Percentiles rank a stretch among this genome's conserved stretches.
Evolutionary conservation across 495 filamentous ascomycete species (phyloP).

Genomic region (Tuber calosporum): DNA sequence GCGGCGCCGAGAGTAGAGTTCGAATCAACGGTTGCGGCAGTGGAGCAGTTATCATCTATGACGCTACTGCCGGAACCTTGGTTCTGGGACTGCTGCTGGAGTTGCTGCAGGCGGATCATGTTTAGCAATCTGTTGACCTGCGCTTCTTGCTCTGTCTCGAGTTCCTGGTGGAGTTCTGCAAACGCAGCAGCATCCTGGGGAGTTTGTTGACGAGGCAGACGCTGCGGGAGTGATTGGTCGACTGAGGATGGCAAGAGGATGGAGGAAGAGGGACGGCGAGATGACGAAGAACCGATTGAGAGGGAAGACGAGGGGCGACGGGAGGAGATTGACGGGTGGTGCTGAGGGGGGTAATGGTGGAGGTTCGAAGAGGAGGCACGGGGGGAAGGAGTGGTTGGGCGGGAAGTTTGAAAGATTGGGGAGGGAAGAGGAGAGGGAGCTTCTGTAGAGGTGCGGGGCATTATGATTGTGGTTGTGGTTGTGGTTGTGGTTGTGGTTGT

Average conservation of each 20-base stretch:
- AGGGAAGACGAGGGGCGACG: conserved; percentile 36
- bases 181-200: conserved; percentile 64
- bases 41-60: conserved; percentile 46
- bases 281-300: conserved; percentile 31
- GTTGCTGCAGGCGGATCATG: conserved; percentile 82
- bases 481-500: neutral
- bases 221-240: conserved; percentile 32
- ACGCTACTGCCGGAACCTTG: conserved; percentile 46
- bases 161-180: conserved; percentile 90
- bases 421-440: conserved; percentile 14
- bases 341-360: conserved; percentile 11
- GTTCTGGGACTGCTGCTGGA: conserved; percentile 58
- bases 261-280: conserved; percentile 33
- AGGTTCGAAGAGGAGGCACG: conserved; percentile 26
- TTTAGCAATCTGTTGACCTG: conserved; percentile 89
- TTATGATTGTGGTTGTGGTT: neutral
- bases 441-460: neutral
- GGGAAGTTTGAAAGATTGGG: conserved; percentile 20
- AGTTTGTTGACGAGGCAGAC: conserved; percentile 40
- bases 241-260: conserved; percentile 26
- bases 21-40: conserved; percentile 60
- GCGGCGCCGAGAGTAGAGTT: conserved; percentile 54
- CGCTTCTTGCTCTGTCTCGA: conserved; percentile 91
- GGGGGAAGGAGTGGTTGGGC: conserved; percentile 29
- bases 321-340: conserved; percentile 14